Conservation (phyloP, 2,329 filamentous ascomycete genomes). For the Huntiella savannae region DNA sequence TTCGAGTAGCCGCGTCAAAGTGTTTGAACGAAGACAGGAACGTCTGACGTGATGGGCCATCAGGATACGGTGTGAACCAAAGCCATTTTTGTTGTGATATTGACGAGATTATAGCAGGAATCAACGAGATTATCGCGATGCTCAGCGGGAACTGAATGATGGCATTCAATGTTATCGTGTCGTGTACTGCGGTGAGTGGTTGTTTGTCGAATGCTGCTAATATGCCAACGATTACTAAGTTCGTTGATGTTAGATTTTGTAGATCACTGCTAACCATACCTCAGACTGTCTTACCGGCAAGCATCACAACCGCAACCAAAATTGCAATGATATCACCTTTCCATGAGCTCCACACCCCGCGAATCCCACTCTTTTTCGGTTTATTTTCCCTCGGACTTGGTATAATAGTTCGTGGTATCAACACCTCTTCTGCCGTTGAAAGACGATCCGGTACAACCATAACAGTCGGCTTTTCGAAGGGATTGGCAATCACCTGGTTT, state of each 20-base stretch:
- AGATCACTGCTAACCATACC: too few relatives aligned
- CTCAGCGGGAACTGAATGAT: constrained; percentile 16
- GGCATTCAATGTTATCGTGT: constrained; percentile 16
- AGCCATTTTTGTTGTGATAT: constrained; percentile 19
- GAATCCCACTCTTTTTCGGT: too few relatives aligned
- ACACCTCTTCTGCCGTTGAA: too few relatives aligned
- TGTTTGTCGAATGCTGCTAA: constrained; percentile 12
- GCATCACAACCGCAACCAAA: background rate
- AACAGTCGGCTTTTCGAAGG: too few relatives aligned
- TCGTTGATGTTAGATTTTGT: too few relatives aligned
- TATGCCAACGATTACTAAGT: constrained; percentile 8
- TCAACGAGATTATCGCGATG: constrained; percentile 15
- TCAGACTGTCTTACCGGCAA: too few relatives aligned
- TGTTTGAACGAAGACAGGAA: constrained; percentile 15
- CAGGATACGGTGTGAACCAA: constrained; percentile 13
- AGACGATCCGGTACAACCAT: too few relatives aligned
- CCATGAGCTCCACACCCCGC: too few relatives aligned
- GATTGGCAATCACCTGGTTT: too few relatives aligned
- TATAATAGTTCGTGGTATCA: too few relatives aligned
- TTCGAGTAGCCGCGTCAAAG: constrained; percentile 16
- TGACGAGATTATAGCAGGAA: constrained; percentile 15
- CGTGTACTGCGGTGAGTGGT: constrained; percentile 13
- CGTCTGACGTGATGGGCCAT: constrained; percentile 5
- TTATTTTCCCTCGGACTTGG: too few relatives aligned
- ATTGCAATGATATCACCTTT: background rate